Percentiles rank a stretch among this genome's conserved stretches.
phyloP scores from a whole-genome alignment of 306 rosid species.

The Dalbergia cochinchinensis region DNA sequence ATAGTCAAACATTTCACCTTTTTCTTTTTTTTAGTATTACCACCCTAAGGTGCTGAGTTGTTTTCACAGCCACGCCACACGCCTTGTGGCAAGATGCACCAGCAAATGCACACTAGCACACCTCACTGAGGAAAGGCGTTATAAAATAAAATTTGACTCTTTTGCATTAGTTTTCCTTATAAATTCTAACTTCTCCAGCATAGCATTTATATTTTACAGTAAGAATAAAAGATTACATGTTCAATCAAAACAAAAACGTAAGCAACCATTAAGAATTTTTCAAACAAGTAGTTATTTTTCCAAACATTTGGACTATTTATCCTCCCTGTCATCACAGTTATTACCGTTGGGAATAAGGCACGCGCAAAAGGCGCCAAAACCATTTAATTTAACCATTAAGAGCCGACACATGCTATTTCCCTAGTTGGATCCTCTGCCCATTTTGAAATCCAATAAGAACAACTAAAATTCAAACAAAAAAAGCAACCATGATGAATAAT shows the following conservation, averaged over 20 bases:
- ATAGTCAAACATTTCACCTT: no score
- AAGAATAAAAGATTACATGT: background rate
- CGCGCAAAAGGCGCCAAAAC: background rate
- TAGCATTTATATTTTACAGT: background rate
- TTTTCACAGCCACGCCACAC: background rate
- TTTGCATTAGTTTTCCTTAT: background rate
- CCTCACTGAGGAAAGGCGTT: background rate
- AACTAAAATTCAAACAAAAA: conserved; percentile 17
- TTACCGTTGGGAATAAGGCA: background rate
- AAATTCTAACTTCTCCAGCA: background rate
- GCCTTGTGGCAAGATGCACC: background rate
- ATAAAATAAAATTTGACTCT: conserved; percentile 3
- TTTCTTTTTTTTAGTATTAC: no score
- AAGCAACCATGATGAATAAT: conserved; percentile 35
- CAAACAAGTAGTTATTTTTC: background rate
- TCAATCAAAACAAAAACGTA: background rate
- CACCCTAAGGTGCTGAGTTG: background rate
- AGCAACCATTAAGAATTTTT: background rate
- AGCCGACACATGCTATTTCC: background rate
- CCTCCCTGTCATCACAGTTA: background rate
- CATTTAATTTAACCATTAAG: no score
- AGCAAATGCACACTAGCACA: background rate
- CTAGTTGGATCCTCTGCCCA: conserved; percentile 7
- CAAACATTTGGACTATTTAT: background rate
- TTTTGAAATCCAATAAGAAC: background rate